Base-by-base conservation (phyloP, 371 early-diverging fungal genomes). In the Dichotomocladium elegans region DNA sequence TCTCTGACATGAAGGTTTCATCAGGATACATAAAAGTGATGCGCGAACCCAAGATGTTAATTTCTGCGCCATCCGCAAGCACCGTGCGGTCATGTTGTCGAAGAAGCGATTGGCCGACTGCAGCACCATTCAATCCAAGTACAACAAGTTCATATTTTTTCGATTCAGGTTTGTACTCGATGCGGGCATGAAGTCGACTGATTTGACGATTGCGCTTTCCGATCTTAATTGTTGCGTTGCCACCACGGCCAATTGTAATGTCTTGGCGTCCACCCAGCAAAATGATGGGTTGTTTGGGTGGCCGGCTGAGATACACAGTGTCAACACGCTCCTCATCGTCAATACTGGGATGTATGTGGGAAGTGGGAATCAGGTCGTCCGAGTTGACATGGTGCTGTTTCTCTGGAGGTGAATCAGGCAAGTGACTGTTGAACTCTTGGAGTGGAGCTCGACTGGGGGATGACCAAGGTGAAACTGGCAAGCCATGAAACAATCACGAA, bases 201-300 rank as follows among this genome's bases (percentile, higher is more conserved):
- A 83, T 76, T 47, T 81, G 76, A 45, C 78, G 66, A 63, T 83
- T 83, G 28, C 81, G 64, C 25, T 74, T 66, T 28, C 81, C 83
- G 37, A 83, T 74, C 51, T 83, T 81, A 47, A 81, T 48, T 7
- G 79, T 80, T 7, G 73, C 72, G 15, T 73, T 66, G 17, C 78
- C 73, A 19, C 83, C 81, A 62, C 83, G 65, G 4, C 83, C 83
- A 7, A 83, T 60, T 26, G 75, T 77, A 11, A 83, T 66, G n/a
- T 70, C 64, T 31, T 68, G 64, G 22, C 70, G 65, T 8, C 79
- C 81, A 0, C 62, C 65, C 28, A 79, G 54, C 7, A 67, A 62
- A 11, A 66, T 21, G 37, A 50, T 45, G 34, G 46, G 47, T 15
- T 24, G 52, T 15, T 54, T 43, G 17, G 41, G 37, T 31, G 35